Conservation (phyloP, 1,284 basidiomycete genomes). For the Boletellus deceptivus region DNA sequence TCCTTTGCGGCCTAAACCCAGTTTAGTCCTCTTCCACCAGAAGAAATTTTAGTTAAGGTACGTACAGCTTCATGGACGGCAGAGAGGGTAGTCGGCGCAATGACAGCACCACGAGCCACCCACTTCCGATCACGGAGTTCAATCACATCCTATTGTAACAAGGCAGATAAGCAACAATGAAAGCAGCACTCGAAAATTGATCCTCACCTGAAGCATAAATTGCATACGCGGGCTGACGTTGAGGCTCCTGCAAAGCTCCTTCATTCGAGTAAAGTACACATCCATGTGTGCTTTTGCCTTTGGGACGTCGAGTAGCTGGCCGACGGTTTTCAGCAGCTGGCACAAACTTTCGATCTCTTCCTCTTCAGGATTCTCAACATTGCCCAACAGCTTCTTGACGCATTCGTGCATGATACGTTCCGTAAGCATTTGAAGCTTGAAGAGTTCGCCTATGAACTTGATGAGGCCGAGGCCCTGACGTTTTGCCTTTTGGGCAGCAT, state of each 20-base stretch:
- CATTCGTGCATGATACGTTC: constrained; percentile 97
- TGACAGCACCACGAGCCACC: constrained; percentile 69
- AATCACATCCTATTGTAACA: constrained; percentile 68
- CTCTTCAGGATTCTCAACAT: constrained; percentile 93
- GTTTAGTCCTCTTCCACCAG: constrained; percentile 10
- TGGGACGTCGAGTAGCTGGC: constrained; percentile 72
- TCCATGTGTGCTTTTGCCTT: constrained; percentile 87
- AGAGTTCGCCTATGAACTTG: constrained; percentile 96
- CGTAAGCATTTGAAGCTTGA: constrained; percentile 94
- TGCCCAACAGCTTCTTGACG: constrained; percentile 90
- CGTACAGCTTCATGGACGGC: constrained; percentile 85
- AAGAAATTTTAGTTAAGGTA: constrained; percentile 16
- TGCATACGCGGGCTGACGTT: constrained; percentile 86
- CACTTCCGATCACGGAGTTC: constrained; percentile 87
- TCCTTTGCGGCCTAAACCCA: constrained; percentile 61
- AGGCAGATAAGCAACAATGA: constrained; percentile 8
- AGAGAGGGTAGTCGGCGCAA: constrained; percentile 87
- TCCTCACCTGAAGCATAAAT: constrained; percentile 89
- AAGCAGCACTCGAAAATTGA: background rate
- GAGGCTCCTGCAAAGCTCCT: constrained; percentile 70
- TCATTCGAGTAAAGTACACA: constrained; percentile 91
- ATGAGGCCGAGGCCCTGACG: constrained; percentile 95
- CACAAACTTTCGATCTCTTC: constrained; percentile 97
- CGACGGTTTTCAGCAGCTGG: constrained; percentile 90
- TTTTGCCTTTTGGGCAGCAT: constrained; percentile 95